A percentile compares a stretch with the other conserved stretches of the same genome.
Conservation (phyloP, 805 yeast species). For the Metschnikowia picachoensis region DNA sequence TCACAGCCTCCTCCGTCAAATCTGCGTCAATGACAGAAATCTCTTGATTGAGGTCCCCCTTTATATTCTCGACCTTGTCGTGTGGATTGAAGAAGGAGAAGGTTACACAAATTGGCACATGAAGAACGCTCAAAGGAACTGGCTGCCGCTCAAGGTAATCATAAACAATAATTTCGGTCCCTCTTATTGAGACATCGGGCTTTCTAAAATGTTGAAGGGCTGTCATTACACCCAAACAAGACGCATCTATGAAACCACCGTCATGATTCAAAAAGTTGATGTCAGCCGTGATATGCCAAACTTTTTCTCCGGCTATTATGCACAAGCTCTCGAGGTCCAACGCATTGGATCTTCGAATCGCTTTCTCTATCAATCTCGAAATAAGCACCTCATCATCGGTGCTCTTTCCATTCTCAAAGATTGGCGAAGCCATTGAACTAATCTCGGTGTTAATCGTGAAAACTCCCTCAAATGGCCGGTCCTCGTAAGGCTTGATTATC, state of each 20-base stretch:
- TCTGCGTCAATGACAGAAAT: slow-evolving; percentile 72
- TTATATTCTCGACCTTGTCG: slow-evolving; percentile 63
- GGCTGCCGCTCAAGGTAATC: slow-evolving; percentile 79
- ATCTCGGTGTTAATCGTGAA: slow-evolving; percentile 82
- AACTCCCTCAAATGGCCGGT: slow-evolving; percentile 90
- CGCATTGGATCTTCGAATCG: slow-evolving; percentile 86
- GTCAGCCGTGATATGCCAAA: slow-evolving; percentile 91
- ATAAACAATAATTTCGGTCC: slow-evolving; percentile 64
- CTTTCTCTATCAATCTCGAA: slow-evolving; percentile 82
- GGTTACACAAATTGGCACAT: slow-evolving; percentile 85
- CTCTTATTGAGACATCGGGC: slow-evolving; percentile 75
- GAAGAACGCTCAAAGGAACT: slow-evolving; percentile 77
- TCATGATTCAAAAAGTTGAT: slow-evolving; percentile 85
- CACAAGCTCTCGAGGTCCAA: slow-evolving; percentile 87
- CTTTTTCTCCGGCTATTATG: slow-evolving; percentile 83
- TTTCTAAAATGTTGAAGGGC: slow-evolving; percentile 78
- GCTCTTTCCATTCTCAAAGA: slow-evolving; percentile 69
- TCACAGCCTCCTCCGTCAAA: slow-evolving; percentile 66
- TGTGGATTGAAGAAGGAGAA: slow-evolving; percentile 78
- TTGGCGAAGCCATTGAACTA: slow-evolving; percentile 84
- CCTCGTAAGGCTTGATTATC: slow-evolving; percentile 77
- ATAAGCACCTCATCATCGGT: slow-evolving; percentile 80
- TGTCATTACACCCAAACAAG: slow-evolving; percentile 86
- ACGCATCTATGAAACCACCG: slow-evolving; percentile 88
- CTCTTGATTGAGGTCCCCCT: slow-evolving; percentile 59